These are phyloP conservation scores for Pseudopithomyces chartarum DNA, from an alignment of 2,329 filamentous ascomycete species.

Conservation along the genomic window DNA sequence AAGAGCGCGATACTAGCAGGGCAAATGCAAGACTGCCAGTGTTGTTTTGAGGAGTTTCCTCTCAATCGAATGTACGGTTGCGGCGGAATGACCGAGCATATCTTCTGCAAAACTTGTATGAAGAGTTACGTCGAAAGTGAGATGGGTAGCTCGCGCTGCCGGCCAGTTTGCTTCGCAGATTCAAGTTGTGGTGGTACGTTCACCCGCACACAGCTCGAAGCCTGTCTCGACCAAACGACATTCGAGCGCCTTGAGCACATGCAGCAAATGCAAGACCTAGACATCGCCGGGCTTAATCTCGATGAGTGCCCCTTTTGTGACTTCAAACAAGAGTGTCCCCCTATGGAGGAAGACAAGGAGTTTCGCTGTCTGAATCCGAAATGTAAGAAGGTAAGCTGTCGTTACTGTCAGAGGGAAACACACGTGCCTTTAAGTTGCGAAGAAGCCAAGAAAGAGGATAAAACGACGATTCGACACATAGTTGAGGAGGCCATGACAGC, in stretches of 20 bases:
- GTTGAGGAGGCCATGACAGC: slow-evolving; percentile 86
- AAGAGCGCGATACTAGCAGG: slow-evolving; percentile 37
- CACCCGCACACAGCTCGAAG: slow-evolving; percentile 56
- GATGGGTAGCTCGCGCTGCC: slow-evolving; percentile 71
- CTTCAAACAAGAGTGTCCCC: slow-evolving; percentile 74
- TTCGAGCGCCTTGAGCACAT: slow-evolving; percentile 69
- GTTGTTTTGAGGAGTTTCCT: slow-evolving; percentile 72
- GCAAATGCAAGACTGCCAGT: slow-evolving; percentile 67
- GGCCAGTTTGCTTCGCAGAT: slow-evolving; percentile 71
- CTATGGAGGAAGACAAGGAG: slow-evolving; percentile 70
- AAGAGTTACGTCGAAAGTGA: slow-evolving; percentile 68
- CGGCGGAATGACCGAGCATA: slow-evolving; percentile 61
- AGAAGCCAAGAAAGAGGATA: slow-evolving; percentile 65
- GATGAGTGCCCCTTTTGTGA: slow-evolving; percentile 82
- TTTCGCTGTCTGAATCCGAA: slow-evolving; percentile 72
- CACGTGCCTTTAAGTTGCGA: slow-evolving; percentile 76
- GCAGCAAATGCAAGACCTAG: slow-evolving; percentile 72
- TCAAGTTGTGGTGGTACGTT: slow-evolving; percentile 65
- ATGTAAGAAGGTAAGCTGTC: slow-evolving; percentile 61
- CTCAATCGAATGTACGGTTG: slow-evolving; percentile 73
- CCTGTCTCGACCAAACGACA: slow-evolving; percentile 64
- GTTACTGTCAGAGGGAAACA: slow-evolving; percentile 67
- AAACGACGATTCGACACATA: slow-evolving; percentile 64
- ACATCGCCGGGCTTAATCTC: slow-evolving; percentile 72
- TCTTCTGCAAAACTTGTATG: slow-evolving; percentile 73